Percentiles rank a stretch among this genome's conserved stretches.
phyloP scores from a whole-genome alignment of 306 rosid species.

The Alnus rubra region DNA sequence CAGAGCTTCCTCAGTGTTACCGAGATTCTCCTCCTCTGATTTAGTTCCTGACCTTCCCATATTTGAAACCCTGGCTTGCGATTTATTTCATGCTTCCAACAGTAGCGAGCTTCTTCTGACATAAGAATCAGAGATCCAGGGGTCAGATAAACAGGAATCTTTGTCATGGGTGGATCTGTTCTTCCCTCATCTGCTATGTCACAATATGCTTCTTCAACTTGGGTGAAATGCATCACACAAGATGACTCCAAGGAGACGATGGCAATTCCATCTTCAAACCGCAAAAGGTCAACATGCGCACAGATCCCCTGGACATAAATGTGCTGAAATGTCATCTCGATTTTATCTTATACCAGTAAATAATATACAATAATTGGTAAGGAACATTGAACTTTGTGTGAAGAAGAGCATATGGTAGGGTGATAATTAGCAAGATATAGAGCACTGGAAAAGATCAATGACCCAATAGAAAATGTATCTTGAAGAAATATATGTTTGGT shows the following conservation, averaged over 20 bases:
- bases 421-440: not conserved
- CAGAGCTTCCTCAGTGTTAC: slow-evolving; percentile 85
- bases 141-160: slow-evolving; percentile 58
- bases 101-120: slow-evolving; percentile 84
- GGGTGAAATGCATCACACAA: slow-evolving; percentile 84
- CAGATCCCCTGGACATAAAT: slow-evolving; percentile 60
- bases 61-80: slow-evolving; percentile 69
- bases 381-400: not conserved
- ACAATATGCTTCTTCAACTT: slow-evolving; percentile 26
- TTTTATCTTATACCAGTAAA: not conserved
- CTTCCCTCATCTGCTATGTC: slow-evolving; percentile 14
- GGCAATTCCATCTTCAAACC: slow-evolving; percentile 92
- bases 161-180: not conserved
- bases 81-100: slow-evolving; percentile 87
- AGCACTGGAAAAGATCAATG: not conserved
- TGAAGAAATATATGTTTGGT: not conserved
- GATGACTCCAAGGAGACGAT: slow-evolving; percentile 76
- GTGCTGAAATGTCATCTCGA: not conserved
- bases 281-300: slow-evolving; percentile 79
- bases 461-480: not conserved
- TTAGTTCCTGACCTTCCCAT: slow-evolving; percentile 63
- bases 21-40: slow-evolving; percentile 63
- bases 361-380: not conserved
- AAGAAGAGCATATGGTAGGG: not conserved
- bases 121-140: slow-evolving; percentile 77